Percentiles rank a stretch among this genome's conserved stretches.
Evolutionary conservation across 2,329 filamentous ascomycete species (phyloP).

Genomic region (Monosporascus sp.): DNA sequence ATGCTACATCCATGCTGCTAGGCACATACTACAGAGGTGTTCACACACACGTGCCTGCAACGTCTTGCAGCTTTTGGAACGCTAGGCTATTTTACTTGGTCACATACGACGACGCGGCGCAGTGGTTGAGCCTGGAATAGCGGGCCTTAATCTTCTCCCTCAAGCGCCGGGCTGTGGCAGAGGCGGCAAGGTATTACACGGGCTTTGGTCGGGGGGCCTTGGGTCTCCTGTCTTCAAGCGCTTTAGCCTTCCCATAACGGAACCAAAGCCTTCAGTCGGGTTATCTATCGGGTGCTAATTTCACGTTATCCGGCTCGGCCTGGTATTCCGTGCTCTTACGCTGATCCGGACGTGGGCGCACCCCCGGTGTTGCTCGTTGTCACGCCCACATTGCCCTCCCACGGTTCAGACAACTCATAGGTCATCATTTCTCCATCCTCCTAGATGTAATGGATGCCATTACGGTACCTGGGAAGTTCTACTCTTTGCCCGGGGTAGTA

Average conservation of each 20-base stretch:
- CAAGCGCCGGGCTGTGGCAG: not conserved
- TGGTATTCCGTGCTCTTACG: not conserved
- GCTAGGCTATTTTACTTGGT: conserved; percentile 9
- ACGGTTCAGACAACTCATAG: not conserved
- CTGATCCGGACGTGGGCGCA: too few species aligned
- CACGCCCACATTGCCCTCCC: not conserved
- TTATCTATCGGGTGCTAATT: conserved; percentile 5
- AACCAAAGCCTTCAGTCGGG: conserved; percentile 1
- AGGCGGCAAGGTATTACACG: conserved; percentile 14
- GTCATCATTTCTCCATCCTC: not conserved
- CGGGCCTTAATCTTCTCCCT: not conserved
- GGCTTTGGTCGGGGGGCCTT: conserved; percentile 17
- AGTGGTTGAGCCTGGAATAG: conserved; percentile 18
- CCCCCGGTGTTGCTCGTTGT: not conserved
- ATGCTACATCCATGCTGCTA: conserved; percentile 21
- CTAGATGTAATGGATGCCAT: not conserved
- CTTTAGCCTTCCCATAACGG: conserved; percentile 11
- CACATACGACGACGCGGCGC: conserved; percentile 1
- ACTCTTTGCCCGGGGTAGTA: not conserved
- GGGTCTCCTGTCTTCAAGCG: conserved; percentile 10
- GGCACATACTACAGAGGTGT: conserved; percentile 15
- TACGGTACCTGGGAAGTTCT: not conserved
- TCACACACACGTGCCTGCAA: conserved; percentile 22
- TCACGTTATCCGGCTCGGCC: not conserved
- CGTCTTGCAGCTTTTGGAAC: conserved; percentile 8